Evolutionary conservation across 2,329 filamentous ascomycete species (phyloP).

Genomic region (Epichloe aotearoae): DNA sequence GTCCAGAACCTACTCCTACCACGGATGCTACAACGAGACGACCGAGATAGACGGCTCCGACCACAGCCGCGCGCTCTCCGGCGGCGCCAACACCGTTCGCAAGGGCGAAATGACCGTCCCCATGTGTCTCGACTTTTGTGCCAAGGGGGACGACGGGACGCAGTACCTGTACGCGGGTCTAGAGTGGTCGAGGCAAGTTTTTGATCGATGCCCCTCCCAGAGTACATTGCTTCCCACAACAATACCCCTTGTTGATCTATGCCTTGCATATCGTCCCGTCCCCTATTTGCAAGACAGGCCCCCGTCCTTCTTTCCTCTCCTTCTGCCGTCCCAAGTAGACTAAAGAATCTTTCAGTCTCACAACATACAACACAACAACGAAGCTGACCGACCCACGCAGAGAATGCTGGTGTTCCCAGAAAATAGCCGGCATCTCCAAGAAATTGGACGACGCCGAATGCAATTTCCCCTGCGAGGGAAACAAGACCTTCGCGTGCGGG

Average conservation of each 20-base stretch:
- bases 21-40: slow-evolving; percentile 48
- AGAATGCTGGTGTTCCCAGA: slow-evolving; percentile 47
- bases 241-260: too few relatives aligned
- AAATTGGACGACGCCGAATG: slow-evolving; percentile 35
- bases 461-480: slow-evolving; percentile 37
- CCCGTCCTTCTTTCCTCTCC: too few relatives aligned
- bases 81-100: slow-evolving; percentile 25
- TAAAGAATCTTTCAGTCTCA: too few relatives aligned
- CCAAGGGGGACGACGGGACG: slow-evolving; percentile 14
- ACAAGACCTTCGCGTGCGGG: slow-evolving; percentile 38
- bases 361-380: too few relatives aligned
- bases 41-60: slow-evolving; percentile 28
- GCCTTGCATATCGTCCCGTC: too few relatives aligned
- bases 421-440: slow-evolving; percentile 31
- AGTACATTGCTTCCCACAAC: too few relatives aligned
- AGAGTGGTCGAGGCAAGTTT: slow-evolving; percentile 34
- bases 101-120: slow-evolving; percentile 37
- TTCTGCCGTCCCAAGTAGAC: too few relatives aligned
- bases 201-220: too few relatives aligned
- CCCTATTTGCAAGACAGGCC: too few relatives aligned
- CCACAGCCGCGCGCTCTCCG: slow-evolving; percentile 32
- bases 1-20: slow-evolving; percentile 31
- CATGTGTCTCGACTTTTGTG: slow-evolving; percentile 38
- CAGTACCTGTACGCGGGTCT: slow-evolving; percentile 38
- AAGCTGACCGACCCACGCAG: slow-evolving; percentile 16